Evolutionary conservation across 2,329 filamentous ascomycete species (phyloP), one percentile per base, ranked within the genome.

Genomic region (Aspergillus aculeatus): DNA sequence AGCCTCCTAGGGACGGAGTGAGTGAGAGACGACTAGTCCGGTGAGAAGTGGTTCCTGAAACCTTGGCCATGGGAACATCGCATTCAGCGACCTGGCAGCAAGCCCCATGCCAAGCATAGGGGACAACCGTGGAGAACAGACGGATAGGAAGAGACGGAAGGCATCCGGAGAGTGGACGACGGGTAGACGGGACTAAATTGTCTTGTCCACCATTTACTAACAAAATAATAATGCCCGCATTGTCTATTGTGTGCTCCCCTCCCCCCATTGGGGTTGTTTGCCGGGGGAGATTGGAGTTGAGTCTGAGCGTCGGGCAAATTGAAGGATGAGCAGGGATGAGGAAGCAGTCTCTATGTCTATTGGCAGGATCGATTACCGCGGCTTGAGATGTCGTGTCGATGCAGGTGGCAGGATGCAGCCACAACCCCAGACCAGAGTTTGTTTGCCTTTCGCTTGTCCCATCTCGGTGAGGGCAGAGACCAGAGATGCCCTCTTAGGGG

Each of bases 11-110:
- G n/a, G 19, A 31, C 38, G 26, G 41, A 16, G 24, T 48, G 41
- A n/a, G 41, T n/a, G 29, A 47, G 23, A 35, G 53, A 14, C n/a
- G 53, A 23, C n/a, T 47, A 47, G 52, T 14, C 31, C 26, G 26
- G 11, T 32, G 32, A n/a, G 23, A 49, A 50, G 48, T 52, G 58
- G 58, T 57, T 50, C 50, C 50, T 57, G 54, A 60, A 60, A 60
- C 58, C 56, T 51, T 60, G 44, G 50, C 38, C 38, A 44, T 44
- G 38, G 26, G 38, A 19, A 19, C 38, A 44, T 44, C 38, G 38
- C 38, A 19, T 31, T 23, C 47, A 44, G 54, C 52, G 16, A 50
- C 50, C 47, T 54, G 52, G 50, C 50, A 58, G 23, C 29, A 48
- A 29, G 12, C 5, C 41, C 53, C 24, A 10, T 21, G 53, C 53